These are phyloP conservation scores for Taiwanofungus camphoratus DNA, from an alignment of 1,284 basidiomycete species.

Conservation along the genomic window DNA sequence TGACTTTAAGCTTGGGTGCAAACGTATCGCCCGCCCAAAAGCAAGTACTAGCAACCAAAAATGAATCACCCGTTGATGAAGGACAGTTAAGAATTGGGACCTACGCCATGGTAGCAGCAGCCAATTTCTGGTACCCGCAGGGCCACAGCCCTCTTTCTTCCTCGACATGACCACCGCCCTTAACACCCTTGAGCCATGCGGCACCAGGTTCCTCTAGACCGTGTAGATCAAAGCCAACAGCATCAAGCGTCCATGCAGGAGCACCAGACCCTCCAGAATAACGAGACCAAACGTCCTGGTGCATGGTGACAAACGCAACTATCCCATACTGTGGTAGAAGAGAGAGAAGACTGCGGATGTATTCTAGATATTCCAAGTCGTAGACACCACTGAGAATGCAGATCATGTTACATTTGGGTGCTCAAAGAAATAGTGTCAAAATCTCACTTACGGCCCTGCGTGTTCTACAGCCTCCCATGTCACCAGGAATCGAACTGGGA, in stretches of 20 bases:
- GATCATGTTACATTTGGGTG: background rate
- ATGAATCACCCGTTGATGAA: background rate
- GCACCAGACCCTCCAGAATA: conserved; percentile 91
- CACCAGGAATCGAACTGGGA: conserved; percentile 76
- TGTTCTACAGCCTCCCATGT: conserved; percentile 98
- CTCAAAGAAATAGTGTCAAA: background rate
- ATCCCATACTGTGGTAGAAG: conserved; percentile 81
- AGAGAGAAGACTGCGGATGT: conserved; percentile 69
- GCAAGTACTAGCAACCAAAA: conserved; percentile 47
- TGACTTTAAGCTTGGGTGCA: conserved; percentile 65
- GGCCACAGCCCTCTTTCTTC: conserved; percentile 84
- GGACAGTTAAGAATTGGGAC: conserved; percentile 29
- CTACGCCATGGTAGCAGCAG: conserved; percentile 84
- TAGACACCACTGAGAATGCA: conserved; percentile 61
- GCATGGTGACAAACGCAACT: conserved; percentile 75
- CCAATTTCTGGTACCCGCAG: conserved; percentile 86
- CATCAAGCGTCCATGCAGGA: conserved; percentile 86
- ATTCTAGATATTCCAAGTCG: conserved; percentile 79
- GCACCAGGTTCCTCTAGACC: conserved; percentile 75
- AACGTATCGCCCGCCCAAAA: conserved; percentile 91
- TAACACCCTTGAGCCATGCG: conserved; percentile 79
- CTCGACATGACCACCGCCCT: conserved; percentile 64
- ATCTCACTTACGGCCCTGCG: conserved; percentile 66
- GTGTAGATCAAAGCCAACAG: conserved; percentile 74
- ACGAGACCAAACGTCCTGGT: conserved; percentile 95